Evolutionary conservation across 495 filamentous ascomycete genomes (phyloP).

Genomic region (Penicillium cosmopolitanum): DNA sequence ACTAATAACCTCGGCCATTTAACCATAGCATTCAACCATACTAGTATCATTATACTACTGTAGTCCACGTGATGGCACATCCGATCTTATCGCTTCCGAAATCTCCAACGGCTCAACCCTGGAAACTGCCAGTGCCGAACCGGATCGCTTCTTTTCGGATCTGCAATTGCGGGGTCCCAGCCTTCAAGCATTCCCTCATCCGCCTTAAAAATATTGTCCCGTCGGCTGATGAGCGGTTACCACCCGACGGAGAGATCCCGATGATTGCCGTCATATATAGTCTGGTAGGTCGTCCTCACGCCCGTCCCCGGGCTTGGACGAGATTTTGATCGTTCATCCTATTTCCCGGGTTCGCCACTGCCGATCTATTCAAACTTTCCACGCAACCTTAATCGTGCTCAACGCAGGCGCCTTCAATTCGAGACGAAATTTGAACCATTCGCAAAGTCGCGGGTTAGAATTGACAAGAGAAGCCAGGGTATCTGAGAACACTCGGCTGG

Average conservation of each 20-base stretch:
- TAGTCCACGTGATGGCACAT: slow-evolving; percentile 17
- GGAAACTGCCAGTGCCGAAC: background rate
- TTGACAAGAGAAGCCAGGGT: too few relatives aligned
- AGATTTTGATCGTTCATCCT: background rate
- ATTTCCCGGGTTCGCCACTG: slow-evolving; percentile 8
- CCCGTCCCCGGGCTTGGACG: background rate
- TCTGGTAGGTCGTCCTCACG: background rate
- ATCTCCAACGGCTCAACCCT: background rate
- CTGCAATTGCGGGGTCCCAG: slow-evolving; percentile 21
- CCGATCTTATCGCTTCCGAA: slow-evolving; percentile 33
- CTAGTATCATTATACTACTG: too few relatives aligned
- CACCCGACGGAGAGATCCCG: slow-evolving; percentile 25
- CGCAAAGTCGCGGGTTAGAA: background rate
- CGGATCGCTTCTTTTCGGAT: slow-evolving; percentile 23
- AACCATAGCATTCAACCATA: background rate
- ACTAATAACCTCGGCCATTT: background rate
- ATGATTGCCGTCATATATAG: slow-evolving; percentile 23
- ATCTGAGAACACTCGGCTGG: too few relatives aligned
- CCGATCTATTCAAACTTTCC: slow-evolving; percentile 6
- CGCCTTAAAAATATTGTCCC: slow-evolving; percentile 17
- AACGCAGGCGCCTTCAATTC: background rate
- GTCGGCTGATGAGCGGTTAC: slow-evolving; percentile 19
- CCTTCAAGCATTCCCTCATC: slow-evolving; percentile 8
- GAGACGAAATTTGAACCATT: background rate
- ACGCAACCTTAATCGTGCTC: background rate